Conservation (phyloP, 202 grass and related monocot genomes). For the Digitaria exilis region DNA sequence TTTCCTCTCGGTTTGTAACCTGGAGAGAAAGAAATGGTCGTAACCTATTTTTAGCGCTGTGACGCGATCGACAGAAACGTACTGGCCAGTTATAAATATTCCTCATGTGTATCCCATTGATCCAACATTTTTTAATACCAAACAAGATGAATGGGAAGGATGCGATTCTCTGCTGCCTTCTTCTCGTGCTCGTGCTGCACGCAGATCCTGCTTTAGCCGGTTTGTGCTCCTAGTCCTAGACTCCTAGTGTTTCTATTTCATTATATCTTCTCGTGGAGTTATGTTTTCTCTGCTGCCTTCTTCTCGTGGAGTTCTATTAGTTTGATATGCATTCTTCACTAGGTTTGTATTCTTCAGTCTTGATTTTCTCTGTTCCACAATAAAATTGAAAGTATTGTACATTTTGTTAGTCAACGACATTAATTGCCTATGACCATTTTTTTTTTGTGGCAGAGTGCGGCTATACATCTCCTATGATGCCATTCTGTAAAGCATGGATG, state of each 20-base stretch:
- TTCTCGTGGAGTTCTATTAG: too few species aligned
- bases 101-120: neutral
- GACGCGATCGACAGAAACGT: too few species aligned
- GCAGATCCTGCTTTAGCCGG: neutral
- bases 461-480: neutral
- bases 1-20: neutral
- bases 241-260: neutral
- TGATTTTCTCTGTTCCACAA: neutral
- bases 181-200: neutral
- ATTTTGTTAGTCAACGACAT: neutral
- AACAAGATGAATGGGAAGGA: neutral
- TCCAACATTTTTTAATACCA: neutral
- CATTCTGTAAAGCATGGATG: conserved; percentile 12
- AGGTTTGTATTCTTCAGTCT: neutral
- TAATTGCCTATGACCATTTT: neutral
- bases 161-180: neutral
- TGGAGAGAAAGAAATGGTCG: neutral
- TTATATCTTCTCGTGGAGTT: too few species aligned
- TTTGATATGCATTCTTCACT: too few species aligned
- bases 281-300: too few species aligned
- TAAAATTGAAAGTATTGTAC: neutral
- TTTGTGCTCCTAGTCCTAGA: neutral
- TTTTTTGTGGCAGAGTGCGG: neutral
- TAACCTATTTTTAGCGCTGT: neutral
- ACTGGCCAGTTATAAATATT: neutral